Percentiles rank a stretch among this genome's conserved stretches.
These are phyloP conservation scores for Geotrichum restrictum DNA, from an alignment of 1,139 yeast genomes.

Conservation along the genomic window DNA sequence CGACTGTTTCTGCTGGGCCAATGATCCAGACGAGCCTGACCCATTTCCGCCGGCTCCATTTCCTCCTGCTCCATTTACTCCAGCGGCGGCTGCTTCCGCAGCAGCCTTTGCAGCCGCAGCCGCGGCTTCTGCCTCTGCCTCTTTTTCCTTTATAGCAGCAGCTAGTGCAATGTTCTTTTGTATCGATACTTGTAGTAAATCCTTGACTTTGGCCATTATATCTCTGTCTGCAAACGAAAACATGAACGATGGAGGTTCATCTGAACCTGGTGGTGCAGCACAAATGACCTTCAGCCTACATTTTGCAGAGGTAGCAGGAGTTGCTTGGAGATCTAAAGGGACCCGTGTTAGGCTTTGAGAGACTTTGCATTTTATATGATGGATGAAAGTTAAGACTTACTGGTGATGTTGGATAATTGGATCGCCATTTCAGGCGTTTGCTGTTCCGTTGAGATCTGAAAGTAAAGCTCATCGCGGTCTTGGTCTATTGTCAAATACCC, in stretches of 20 bases:
- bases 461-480: constrained; percentile 25
- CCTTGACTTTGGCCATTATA: constrained; percentile 72
- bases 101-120: constrained; percentile 31
- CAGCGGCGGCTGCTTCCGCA: constrained; percentile 28
- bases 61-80: constrained; percentile 31
- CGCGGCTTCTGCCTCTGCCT: constrained; percentile 53
- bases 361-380: background rate
- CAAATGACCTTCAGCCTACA: constrained; percentile 57
- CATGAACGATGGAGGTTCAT: constrained; percentile 46
- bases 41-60: constrained; percentile 30
- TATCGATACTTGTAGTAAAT: constrained; percentile 64
- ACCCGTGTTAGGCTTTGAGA: too few species aligned
- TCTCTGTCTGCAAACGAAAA: constrained; percentile 68
- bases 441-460: constrained; percentile 26
- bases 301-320: constrained; percentile 66
- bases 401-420: constrained; percentile 21
- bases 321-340: constrained; percentile 66
- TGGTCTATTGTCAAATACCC: constrained; percentile 28
- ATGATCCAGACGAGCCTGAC: constrained; percentile 35
- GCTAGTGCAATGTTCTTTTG: constrained; percentile 21
- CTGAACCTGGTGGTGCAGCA: constrained; percentile 36
- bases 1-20: constrained; percentile 23
- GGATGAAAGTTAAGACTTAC: constrained; percentile 12
- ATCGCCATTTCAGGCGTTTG: constrained; percentile 23
- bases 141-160: constrained; percentile 38